A percentile compares a stretch with the other conserved stretches of the same genome.
Evolutionary conservation across 2,329 filamentous ascomycete genomes (phyloP).

Genomic region (Monosporascus sp.): DNA sequence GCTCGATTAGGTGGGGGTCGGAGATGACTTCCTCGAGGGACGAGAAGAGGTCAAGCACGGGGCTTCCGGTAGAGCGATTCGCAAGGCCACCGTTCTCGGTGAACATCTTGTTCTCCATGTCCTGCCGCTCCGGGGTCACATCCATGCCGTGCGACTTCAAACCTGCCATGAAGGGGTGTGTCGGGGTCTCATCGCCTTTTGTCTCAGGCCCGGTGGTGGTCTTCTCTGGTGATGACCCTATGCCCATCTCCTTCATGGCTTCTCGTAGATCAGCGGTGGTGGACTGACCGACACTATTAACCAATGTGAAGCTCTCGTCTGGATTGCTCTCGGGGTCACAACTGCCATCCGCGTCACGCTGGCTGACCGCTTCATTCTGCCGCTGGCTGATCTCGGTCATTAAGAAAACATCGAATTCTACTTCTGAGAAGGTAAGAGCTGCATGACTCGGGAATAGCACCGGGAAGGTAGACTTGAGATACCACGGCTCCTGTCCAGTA

Average conservation of each 20-base stretch:
- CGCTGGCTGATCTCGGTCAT: slow-evolving; percentile 16
- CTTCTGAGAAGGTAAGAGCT: slow-evolving; percentile 26
- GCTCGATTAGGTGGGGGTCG: slow-evolving; percentile 29
- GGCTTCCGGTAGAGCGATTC: slow-evolving; percentile 37
- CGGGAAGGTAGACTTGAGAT: slow-evolving; percentile 32
- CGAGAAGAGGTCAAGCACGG: slow-evolving; percentile 49
- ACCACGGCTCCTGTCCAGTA: slow-evolving; percentile 27
- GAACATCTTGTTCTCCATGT: slow-evolving; percentile 39
- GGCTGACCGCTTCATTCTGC: neutral
- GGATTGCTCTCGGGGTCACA: neutral
- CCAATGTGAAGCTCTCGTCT: slow-evolving; percentile 6
- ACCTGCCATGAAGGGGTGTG: slow-evolving; percentile 30
- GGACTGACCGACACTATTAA: slow-evolving; percentile 1
- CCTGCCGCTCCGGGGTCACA: neutral
- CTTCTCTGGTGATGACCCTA: neutral
- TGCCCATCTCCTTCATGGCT: neutral
- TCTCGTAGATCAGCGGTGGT: slow-evolving; percentile 10
- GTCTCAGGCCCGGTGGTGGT: neutral
- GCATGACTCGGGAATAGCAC: slow-evolving; percentile 33
- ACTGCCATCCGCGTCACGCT: neutral
- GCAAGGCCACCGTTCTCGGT: slow-evolving; percentile 49
- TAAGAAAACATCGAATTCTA: slow-evolving; percentile 30
- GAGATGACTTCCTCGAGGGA: slow-evolving; percentile 40
- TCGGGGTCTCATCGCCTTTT: neutral
- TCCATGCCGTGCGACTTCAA: slow-evolving; percentile 18